Base-by-base conservation (phyloP, 768 basidiomycete genomes). In the Pholiota molesta region DNA sequence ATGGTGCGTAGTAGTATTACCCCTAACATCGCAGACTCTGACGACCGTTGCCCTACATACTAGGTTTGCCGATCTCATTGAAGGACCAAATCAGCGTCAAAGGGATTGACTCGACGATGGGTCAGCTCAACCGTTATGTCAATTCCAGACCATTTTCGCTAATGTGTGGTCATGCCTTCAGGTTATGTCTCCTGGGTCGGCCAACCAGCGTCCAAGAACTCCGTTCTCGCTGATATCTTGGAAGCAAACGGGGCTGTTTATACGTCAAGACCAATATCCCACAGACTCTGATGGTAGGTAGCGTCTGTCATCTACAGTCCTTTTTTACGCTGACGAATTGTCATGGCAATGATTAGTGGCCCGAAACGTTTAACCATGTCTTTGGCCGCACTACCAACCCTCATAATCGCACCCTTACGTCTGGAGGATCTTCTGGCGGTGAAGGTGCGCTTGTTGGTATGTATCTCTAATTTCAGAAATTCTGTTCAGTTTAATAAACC, bases 401-500 rank as follows among this genome's bases (percentile, higher is more conserved):
- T 0, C 77, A 81, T 69, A 93, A 94, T 69, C 83, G 88, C 10
- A 79, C 80, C 17, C 77, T 92, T 51, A 92, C 90, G 5, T 75
- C 79, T 5, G 93, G 94, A 11, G 94, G 94, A 1, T 94, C 92
- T 0, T 91, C 89, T 3, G 94, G 94, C 6, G 94, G 94, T 35
- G 94, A 95, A 76, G 90, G 90, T 44, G 91, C 93, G 0, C 80
- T 95, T 7, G 67, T 94, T 45, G 87, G 86, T 69, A 66, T 79
- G 71, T 26, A 23, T 1, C 6, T 26, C 2, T 19, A 29, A 26
- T 31, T 39, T 19, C 23, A 61, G 26, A 23, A 21, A 14, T 16
- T 21, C 21, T 40, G 11, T n/a, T 21, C 28, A 39, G 23, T 31
- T 19, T 42, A 21, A 19, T 42, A 58, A 4, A 28, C 13, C 39